These are phyloP conservation scores for Lenwebbia sp. DNA, from an alignment of 345 rosid genomes.

Conservation along the genomic window DNA sequence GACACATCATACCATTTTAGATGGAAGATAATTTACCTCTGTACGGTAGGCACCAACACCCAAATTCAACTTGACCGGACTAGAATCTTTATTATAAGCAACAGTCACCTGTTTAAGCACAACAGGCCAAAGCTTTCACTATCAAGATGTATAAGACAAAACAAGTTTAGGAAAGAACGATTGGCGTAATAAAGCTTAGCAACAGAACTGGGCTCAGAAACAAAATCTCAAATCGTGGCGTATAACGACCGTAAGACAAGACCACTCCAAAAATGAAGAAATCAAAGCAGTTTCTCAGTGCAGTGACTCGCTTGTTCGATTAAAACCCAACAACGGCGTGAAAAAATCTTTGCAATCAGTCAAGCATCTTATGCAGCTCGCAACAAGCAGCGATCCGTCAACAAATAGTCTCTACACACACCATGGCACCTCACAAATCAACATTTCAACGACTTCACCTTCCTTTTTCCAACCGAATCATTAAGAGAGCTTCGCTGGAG, in stretches of 20 bases:
- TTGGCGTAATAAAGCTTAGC: background rate
- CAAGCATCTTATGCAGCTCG: background rate
- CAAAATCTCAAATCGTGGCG: background rate
- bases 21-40: constrained; percentile 35
- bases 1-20: background rate
- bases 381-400: background rate
- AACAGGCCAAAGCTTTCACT: background rate
- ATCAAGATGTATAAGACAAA: background rate
- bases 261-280: background rate
- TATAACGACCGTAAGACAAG: background rate
- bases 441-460: background rate
- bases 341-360: background rate
- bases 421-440: background rate
- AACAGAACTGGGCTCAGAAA: background rate
- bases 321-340: background rate
- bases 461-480: background rate
- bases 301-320: background rate
- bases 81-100: constrained; percentile 86
- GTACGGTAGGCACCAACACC: constrained; percentile 99
- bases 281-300: background rate
- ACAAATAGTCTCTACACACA: background rate
- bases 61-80: constrained; percentile 76
- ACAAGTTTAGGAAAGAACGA: background rate
- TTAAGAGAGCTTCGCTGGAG: background rate
- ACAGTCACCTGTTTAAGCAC: constrained; percentile 58